These are phyloP conservation scores for Cordyceps farinosa DNA, from an alignment of 2,329 filamentous ascomycete genomes.

Conservation along the genomic window DNA sequence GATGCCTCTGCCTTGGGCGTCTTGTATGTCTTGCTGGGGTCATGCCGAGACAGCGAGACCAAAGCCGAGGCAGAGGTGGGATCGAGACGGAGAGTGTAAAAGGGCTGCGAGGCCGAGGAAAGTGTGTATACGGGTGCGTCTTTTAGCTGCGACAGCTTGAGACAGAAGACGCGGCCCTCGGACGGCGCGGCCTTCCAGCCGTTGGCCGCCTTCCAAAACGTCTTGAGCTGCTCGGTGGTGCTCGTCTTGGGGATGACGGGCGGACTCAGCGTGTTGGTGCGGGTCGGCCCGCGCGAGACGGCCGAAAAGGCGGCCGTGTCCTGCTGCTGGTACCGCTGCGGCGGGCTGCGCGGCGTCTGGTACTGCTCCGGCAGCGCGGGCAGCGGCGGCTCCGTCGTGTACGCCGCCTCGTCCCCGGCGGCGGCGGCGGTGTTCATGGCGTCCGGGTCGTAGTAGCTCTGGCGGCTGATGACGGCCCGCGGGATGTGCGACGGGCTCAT, in stretches of 20 bases:
- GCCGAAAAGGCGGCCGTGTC: not conserved
- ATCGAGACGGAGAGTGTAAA: conserved; percentile 63
- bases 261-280: conserved; percentile 30
- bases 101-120: conserved; percentile 58
- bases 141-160: conserved; percentile 52
- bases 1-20: conserved; percentile 32
- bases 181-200: conserved; percentile 62
- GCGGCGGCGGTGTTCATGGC: conserved; percentile 1
- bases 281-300: not conserved
- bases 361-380: conserved; percentile 10
- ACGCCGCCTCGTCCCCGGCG: not conserved
- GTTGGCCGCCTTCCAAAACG: conserved; percentile 66
- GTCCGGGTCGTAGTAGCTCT: conserved; percentile 46
- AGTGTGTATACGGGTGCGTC: conserved; percentile 66
- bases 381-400: conserved; percentile 17
- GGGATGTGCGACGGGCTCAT: conserved; percentile 62
- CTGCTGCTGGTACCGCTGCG: not conserved
- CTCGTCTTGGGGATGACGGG: conserved; percentile 48
- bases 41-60: conserved; percentile 56
- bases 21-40: conserved; percentile 57
- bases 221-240: conserved; percentile 59
- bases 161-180: conserved; percentile 57
- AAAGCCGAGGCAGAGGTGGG: conserved; percentile 62
- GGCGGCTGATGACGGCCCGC: conserved; percentile 60
- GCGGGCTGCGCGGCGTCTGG: conserved; percentile 8